phyloP scores from a whole-genome alignment of 1,139 yeast genomes.

The Candida frijolesensis region DNA sequence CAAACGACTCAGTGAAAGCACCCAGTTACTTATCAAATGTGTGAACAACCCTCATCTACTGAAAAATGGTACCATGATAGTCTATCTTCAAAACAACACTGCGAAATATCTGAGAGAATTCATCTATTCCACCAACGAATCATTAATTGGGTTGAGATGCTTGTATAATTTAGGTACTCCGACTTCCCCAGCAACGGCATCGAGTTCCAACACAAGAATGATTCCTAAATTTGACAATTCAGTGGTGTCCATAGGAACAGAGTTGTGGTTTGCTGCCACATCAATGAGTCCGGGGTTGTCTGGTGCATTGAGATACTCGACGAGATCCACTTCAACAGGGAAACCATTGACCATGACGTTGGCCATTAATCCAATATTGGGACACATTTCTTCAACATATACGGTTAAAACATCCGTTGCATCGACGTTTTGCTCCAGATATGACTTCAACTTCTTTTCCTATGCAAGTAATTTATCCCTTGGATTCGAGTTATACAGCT shows the following conservation, averaged over 20 bases:
- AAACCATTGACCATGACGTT: conserved; percentile 88
- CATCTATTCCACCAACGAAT: conserved; percentile 86
- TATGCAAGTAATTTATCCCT: conserved; percentile 84
- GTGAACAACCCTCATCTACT: conserved; percentile 69
- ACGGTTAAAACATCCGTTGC: conserved; percentile 79
- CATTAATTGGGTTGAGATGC: conserved; percentile 80
- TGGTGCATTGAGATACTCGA: conserved; percentile 80
- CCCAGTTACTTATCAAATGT: conserved; percentile 75
- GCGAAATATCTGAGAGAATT: conserved; percentile 72
- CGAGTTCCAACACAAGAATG: conserved; percentile 16
- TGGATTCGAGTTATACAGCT: conserved; percentile 82
- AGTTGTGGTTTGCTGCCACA: conserved; percentile 84
- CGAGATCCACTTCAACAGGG: conserved; percentile 83
- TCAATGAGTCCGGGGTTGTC: conserved; percentile 87
- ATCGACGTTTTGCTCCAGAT: conserved; percentile 79
- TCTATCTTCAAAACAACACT: conserved; percentile 70
- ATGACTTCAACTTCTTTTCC: conserved; percentile 89
- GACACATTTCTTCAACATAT: conserved; percentile 87
- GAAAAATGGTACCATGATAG: conserved; percentile 60
- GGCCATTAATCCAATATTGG: conserved; percentile 87
- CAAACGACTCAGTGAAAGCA: conserved; percentile 56
- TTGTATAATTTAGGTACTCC: conserved; percentile 67
- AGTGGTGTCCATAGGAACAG: conserved; percentile 76
- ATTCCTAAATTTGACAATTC: conserved; percentile 48
- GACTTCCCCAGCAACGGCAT: conserved; percentile 23